These are phyloP conservation scores for Euclidium syriacum DNA, from an alignment of 345 rosid species.

Conservation along the genomic window DNA sequence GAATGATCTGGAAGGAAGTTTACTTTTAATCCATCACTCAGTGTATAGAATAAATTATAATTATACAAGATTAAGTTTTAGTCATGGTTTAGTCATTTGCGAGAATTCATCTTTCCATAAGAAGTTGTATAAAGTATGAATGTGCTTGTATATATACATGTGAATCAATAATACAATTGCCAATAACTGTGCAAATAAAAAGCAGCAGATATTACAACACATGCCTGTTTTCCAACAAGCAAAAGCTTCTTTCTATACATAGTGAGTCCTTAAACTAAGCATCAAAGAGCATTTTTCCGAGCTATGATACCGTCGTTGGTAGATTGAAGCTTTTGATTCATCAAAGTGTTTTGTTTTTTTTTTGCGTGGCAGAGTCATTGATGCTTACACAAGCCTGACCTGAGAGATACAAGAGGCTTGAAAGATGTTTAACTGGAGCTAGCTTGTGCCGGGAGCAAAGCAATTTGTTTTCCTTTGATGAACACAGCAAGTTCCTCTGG, in stretches of 20 bases:
- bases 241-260: slow-evolving; percentile 10
- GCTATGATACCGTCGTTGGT: not conserved
- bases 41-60: not conserved
- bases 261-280: not conserved
- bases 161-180: slow-evolving; percentile 10
- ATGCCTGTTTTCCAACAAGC: slow-evolving; percentile 9
- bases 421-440: slow-evolving; percentile 3
- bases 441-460: slow-evolving; percentile 46
- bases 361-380: slow-evolving; percentile 3
- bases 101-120: not conserved
- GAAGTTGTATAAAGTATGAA: not conserved
- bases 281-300: not conserved
- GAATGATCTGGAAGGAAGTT: too few species aligned
- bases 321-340: slow-evolving; percentile 2
- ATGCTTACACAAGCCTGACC: slow-evolving; percentile 13
- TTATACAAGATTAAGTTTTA: not conserved
- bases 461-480: slow-evolving; percentile 49
- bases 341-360: not conserved
- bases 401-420: not conserved
- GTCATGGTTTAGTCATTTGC: not conserved
- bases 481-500: slow-evolving; percentile 61
- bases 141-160: slow-evolving; percentile 15
- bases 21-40: too few species aligned
- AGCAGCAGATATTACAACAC: slow-evolving; percentile 11
- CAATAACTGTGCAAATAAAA: slow-evolving; percentile 1